These are phyloP conservation scores for Vaccinium corymbosum DNA, from an alignment of 148 eudicot species.

Conservation along the genomic window DNA sequence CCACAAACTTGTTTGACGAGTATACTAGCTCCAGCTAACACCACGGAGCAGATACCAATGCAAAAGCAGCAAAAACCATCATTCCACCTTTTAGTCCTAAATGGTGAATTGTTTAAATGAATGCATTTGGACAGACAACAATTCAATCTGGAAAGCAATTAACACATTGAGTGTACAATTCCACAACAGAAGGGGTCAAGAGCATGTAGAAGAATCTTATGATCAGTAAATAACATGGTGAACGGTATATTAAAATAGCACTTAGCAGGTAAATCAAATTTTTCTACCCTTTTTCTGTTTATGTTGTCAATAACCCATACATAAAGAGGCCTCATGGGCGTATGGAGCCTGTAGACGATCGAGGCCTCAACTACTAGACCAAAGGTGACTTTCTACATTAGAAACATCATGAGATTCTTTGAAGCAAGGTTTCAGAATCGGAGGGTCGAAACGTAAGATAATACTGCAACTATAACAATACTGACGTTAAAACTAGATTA, in stretches of 20 bases:
- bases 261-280: not conserved
- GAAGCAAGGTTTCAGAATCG: slow-evolving; percentile 13
- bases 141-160: not conserved
- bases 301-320: not conserved
- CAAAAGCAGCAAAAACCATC: not conserved
- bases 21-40: not conserved
- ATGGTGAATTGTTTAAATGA: too few relatives aligned
- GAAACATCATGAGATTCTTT: slow-evolving; percentile 1
- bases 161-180: not conserved
- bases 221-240: not conserved
- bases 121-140: not conserved
- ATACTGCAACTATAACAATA: slow-evolving; percentile 1
- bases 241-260: not conserved
- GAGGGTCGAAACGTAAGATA: not conserved
- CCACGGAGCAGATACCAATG: not conserved
- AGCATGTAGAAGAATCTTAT: not conserved
- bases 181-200: not conserved
- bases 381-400: not conserved
- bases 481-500: not conserved
- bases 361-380: not conserved
- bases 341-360: not conserved
- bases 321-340: not conserved
- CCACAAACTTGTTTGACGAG: not conserved
- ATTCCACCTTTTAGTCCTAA: not conserved
- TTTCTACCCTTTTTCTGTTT: not conserved